phyloP scores from a whole-genome alignment of 345 rosid species.

The Eucalyptus viminalis region DNA sequence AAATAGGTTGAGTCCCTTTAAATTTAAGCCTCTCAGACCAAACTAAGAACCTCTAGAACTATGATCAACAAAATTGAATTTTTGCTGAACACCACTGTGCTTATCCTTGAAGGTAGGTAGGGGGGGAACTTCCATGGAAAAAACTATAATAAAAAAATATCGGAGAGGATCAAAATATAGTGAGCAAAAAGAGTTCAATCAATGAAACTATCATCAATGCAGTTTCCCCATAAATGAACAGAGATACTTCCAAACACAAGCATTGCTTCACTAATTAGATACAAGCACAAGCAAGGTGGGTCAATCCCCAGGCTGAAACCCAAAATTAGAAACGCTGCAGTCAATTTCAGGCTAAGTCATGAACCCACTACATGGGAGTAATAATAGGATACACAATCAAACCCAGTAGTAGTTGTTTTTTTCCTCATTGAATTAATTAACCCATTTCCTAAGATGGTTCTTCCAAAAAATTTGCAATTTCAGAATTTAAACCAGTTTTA shows the following conservation, averaged over 20 bases:
- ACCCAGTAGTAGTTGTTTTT: not conserved
- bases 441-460: not conserved
- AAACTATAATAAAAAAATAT: not conserved
- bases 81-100: not conserved
- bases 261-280: not conserved
- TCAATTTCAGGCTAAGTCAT: not conserved
- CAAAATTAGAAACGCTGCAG: not conserved
- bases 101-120: not conserved
- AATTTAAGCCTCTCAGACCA: not conserved
- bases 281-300: not conserved
- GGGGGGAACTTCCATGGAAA: not conserved
- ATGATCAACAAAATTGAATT: not conserved
- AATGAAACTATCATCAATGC: not conserved
- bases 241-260: not conserved
- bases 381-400: not conserved
- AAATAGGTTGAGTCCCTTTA: not conserved
- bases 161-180: not conserved
- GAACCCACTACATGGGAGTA: not conserved
- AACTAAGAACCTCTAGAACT: not conserved
- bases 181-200: not conserved
- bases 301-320: not conserved
- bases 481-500: not conserved
- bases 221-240: not conserved
- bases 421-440: not conserved
- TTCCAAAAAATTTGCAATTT: not conserved